These are phyloP conservation scores for Kregervanrija pseudodelftensis DNA, from an alignment of 805 yeast species.

Conservation along the genomic window DNA sequence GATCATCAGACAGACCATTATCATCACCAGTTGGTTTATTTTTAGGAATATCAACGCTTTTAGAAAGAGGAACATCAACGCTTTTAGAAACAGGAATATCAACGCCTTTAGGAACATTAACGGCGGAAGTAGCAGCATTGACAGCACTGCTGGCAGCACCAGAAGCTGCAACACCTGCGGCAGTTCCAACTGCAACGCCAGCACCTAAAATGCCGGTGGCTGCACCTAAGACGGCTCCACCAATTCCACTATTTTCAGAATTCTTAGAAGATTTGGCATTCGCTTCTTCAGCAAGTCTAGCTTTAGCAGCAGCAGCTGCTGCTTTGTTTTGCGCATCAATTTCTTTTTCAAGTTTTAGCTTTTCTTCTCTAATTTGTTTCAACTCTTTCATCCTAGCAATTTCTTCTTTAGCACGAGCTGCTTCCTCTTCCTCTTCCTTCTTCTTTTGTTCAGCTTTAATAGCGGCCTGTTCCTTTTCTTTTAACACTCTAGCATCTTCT, in stretches of 20 bases:
- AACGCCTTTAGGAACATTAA: slow-evolving; percentile 15
- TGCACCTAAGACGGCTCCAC: slow-evolving; percentile 3
- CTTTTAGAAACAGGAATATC: slow-evolving; percentile 8
- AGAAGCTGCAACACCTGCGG: slow-evolving; percentile 19
- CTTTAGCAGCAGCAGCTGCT: slow-evolving; percentile 28
- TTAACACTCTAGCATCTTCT: slow-evolving; percentile 24
- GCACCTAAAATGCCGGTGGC: slow-evolving; percentile 14
- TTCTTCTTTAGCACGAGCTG: slow-evolving; percentile 17
- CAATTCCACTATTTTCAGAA: slow-evolving; percentile 9
- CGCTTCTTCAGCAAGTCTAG: slow-evolving; percentile 22
- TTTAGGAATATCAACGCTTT: background rate
- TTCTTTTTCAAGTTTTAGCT: slow-evolving; percentile 28
- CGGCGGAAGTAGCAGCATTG: slow-evolving; percentile 23
- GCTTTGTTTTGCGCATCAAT: slow-evolving; percentile 32
- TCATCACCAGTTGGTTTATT: slow-evolving; percentile 5
- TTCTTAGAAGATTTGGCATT: slow-evolving; percentile 27
- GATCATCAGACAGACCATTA: slow-evolving; percentile 9
- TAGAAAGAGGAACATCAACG: slow-evolving; percentile 17
- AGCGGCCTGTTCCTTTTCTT: slow-evolving; percentile 29
- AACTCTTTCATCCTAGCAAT: slow-evolving; percentile 33
- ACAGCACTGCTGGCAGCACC: slow-evolving; percentile 13
- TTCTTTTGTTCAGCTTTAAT: slow-evolving; percentile 23
- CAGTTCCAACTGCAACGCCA: slow-evolving; percentile 14
- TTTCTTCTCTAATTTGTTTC: slow-evolving; percentile 32
- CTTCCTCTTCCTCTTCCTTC: slow-evolving; percentile 31